A percentile compares a stretch with the other conserved stretches of the same genome.
These are phyloP conservation scores for Neurospora cerealis DNA, from an alignment of 495 filamentous ascomycete species.

Conservation along the genomic window DNA sequence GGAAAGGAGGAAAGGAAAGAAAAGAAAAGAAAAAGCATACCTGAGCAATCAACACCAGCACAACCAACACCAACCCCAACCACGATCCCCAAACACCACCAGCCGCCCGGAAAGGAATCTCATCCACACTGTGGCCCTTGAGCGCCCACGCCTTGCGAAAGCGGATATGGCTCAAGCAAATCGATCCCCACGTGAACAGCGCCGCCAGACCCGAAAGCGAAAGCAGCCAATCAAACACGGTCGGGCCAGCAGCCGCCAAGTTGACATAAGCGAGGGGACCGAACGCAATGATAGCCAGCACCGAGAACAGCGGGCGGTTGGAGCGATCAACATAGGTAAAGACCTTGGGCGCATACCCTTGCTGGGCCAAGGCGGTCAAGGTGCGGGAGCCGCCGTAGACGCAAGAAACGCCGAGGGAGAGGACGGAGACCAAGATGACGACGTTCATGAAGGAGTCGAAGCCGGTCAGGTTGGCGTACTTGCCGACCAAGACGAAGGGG, in stretches of 20 bases:
- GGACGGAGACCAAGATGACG: constrained; percentile 60
- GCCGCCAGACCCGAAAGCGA: constrained; percentile 58
- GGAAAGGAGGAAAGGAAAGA: not conserved
- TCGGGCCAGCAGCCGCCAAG: constrained; percentile 31
- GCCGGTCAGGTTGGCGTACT: constrained; percentile 53
- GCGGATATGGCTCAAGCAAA: constrained; percentile 58
- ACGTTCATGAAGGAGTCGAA: constrained; percentile 67
- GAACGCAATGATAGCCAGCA: constrained; percentile 35
- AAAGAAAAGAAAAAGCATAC: constrained; percentile 15
- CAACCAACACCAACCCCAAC: constrained; percentile 49
- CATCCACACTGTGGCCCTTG: constrained; percentile 54
- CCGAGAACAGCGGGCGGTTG: constrained; percentile 46
- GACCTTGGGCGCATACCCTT: constrained; percentile 46
- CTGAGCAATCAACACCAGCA: constrained; percentile 54
- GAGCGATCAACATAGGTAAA: constrained; percentile 49
- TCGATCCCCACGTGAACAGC: constrained; percentile 67
- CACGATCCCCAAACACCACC: constrained; percentile 60
- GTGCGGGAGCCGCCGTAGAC: constrained; percentile 62
- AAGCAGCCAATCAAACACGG: constrained; percentile 57
- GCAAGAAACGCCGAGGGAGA: constrained; percentile 57
- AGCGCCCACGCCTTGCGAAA: constrained; percentile 55
- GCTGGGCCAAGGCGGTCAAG: constrained; percentile 51
- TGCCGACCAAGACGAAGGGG: constrained; percentile 64
- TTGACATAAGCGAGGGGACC: constrained; percentile 48
- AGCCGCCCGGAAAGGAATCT: constrained; percentile 59